phyloP scores from a whole-genome alignment of 352 stramenopile species.

The Globisporangium alternatum region DNA sequence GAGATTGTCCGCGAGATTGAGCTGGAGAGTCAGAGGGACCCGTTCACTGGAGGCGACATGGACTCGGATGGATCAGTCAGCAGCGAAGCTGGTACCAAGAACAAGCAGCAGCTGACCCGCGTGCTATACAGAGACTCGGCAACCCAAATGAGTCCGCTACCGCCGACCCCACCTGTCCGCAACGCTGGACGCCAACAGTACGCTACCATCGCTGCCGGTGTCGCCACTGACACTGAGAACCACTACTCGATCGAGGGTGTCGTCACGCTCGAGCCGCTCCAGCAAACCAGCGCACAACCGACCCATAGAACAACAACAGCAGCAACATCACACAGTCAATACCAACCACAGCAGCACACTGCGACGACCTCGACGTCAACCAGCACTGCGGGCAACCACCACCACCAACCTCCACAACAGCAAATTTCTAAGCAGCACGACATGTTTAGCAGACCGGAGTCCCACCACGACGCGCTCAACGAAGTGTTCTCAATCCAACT shows the following conservation, averaged over 20 bases:
- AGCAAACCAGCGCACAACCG: background rate
- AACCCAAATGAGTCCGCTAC: slow-evolving; percentile 14
- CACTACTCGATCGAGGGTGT: slow-evolving; percentile 62
- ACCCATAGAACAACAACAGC: background rate
- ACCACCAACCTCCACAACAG: background rate
- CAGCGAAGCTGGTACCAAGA: background rate
- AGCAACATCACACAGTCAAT: background rate
- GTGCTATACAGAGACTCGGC: slow-evolving; percentile 7
- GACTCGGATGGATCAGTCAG: background rate
- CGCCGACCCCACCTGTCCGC: background rate
- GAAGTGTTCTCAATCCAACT: slow-evolving; percentile 67
- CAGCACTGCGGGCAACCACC: background rate
- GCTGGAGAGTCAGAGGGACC: slow-evolving; percentile 15
- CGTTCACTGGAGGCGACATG: background rate
- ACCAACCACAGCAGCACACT: background rate
- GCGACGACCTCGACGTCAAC: background rate
- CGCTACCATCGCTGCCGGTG: background rate
- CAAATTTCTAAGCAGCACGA: slow-evolving; percentile 3
- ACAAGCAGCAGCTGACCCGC: background rate
- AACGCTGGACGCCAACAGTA: background rate
- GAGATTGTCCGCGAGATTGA: slow-evolving; percentile 51
- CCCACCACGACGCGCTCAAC: slow-evolving; percentile 35
- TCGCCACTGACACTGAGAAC: slow-evolving; percentile 14
- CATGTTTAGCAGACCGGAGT: background rate
- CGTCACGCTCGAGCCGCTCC: slow-evolving; percentile 44